Base-by-base conservation (phyloP, 805 yeast genomes). In the Peterozyma xylosa region DNA sequence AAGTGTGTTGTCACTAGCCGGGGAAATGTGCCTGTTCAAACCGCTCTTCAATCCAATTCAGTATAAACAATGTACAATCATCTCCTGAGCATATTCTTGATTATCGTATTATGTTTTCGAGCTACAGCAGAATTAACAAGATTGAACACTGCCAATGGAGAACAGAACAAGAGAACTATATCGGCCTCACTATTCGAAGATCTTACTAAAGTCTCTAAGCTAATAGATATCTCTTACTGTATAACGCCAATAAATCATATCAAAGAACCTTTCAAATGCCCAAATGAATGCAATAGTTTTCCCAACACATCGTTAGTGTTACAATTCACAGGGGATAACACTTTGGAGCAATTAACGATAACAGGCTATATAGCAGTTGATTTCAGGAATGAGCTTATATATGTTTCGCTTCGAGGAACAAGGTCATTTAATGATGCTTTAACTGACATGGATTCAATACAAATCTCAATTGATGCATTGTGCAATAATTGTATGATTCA, bases 151-250 rank as follows among this genome's bases (percentile, higher is more conserved):
- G 27, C 7, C 27, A 7, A 5, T 7, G 7, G 7, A 21, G 27
- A 21, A 21, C 4, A 5, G 27, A 21, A 21, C 27, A 21, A 21
- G 27, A 21, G 27, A 21, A 21, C 27, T 16, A 21, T 37, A 5
- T 21, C 30, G 6, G 30, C 30, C 5, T 10, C n/a, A 16, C 11
- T 37, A 13, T 42, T 38, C 45, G 32, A 42, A 3, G 15, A 15
- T 3, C 34, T 38, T 35, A 30, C 4, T 10, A 29, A 15, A 7
- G 64, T 62, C 42, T 70, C 74, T 4, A 71, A 67, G 48, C 55
- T 70, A 30, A 59, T 67, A 21, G 74, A 70, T 46, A 68, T 69
- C 11, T 55, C 74, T 5, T 70, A 70, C 48, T 70, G 76, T 48
- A 58, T 70, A 9, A 61, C 66, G 3, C 45, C 54, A 1, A 45